phyloP scores from a whole-genome alignment of 129 eudicot genomes.

The Centella asiatica region DNA sequence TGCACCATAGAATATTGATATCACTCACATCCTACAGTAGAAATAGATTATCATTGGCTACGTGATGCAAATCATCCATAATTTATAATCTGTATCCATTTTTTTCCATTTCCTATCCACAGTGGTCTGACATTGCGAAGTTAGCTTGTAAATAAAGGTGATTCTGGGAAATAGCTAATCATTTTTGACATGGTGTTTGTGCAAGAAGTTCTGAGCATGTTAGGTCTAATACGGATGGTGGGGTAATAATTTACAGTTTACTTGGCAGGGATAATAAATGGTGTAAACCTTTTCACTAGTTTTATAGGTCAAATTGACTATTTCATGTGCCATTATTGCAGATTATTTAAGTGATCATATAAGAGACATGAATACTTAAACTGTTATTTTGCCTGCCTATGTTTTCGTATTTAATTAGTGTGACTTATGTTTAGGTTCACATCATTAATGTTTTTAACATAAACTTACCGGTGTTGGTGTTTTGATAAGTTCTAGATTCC shows the following conservation, averaged over 20 bases:
- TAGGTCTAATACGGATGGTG: neutral
- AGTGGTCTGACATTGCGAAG: neutral
- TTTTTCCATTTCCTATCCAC: neutral
- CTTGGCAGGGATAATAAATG: neutral
- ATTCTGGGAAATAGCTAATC: neutral
- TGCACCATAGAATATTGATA: neutral
- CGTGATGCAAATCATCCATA: no score
- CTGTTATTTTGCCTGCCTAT: neutral
- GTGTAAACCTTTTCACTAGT: neutral
- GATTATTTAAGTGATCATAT: neutral
- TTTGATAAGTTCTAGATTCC: neutral
- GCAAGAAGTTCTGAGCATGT: no score
- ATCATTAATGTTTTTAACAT: no score
- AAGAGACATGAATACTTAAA: neutral
- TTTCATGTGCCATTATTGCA: neutral
- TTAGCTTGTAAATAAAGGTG: neutral
- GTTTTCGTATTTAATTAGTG: neutral
- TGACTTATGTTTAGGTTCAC: neutral
- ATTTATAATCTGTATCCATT: no score
- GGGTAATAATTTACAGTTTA: neutral
- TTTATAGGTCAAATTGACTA: neutral
- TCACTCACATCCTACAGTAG: neutral
- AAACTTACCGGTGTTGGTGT: no score
- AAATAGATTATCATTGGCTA: neutral
- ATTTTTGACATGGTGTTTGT: no score